Conservation (phyloP, 108 stramenopile genomes). For the Skeletonema potamos region DNA sequence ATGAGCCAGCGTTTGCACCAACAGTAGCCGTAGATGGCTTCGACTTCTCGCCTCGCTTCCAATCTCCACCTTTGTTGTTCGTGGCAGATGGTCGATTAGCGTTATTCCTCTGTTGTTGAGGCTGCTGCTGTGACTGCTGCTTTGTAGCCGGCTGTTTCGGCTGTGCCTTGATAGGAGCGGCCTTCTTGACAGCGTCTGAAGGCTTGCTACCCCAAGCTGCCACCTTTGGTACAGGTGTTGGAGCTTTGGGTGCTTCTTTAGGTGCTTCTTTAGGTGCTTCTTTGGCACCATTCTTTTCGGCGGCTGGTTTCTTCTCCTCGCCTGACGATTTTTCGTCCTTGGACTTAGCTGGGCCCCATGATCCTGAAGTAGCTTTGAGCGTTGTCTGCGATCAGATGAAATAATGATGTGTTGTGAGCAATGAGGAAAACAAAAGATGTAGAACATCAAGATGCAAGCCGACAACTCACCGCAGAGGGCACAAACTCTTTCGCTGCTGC, state of each 20-base stretch:
- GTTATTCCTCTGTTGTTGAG: conserved; percentile 18
- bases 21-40: conserved; percentile 17
- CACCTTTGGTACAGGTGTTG: conserved; percentile 29
- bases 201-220: conserved; percentile 41
- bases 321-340: not conserved
- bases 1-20: conserved; percentile 16
- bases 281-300: conserved; percentile 10
- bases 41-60: conserved; percentile 15
- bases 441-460: not conserved
- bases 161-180: conserved; percentile 31
- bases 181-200: conserved; percentile 35
- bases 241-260: conserved; percentile 6
- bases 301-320: conserved; percentile 6
- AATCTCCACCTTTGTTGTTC: conserved; percentile 27
- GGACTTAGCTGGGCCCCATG: conserved; percentile 26
- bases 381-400: conserved; percentile 12
- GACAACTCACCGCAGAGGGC: conserved; percentile 21
- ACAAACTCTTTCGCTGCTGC: conserved; percentile 36
- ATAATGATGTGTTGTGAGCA: not conserved
- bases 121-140: conserved; percentile 19
- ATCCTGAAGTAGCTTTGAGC: conserved; percentile 18
- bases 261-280: conserved; percentile 8
- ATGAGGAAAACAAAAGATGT: not conserved
- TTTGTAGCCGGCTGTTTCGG: conserved; percentile 17
- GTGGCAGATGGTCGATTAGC: conserved; percentile 5